Conservation (phyloP, 805 yeast genomes). For the Cyberlindnera suaveolens region DNA sequence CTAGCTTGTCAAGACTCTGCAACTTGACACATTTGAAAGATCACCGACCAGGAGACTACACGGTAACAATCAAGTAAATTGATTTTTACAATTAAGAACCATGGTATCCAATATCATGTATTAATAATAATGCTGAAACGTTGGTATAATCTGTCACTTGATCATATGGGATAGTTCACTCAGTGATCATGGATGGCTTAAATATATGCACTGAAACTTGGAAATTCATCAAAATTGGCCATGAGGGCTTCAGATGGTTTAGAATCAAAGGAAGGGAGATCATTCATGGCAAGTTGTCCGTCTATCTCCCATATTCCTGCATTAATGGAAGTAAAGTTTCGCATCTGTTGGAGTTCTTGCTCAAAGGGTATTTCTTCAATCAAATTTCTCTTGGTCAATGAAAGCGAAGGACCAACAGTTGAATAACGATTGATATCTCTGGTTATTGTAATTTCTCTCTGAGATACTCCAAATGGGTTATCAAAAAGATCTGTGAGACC, state of each 20-base stretch:
- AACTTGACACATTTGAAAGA: too few relatives aligned
- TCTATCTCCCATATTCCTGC: neutral
- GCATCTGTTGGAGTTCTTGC: neutral
- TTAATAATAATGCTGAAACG: too few relatives aligned
- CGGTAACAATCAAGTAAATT: too few relatives aligned
- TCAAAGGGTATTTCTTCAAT: neutral
- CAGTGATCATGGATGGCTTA: neutral
- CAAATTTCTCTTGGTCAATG: neutral
- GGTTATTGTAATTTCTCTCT: too few relatives aligned
- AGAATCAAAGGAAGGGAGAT: constrained; percentile 1
- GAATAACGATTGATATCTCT: too few relatives aligned
- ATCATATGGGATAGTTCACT: too few relatives aligned
- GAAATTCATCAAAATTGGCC: constrained; percentile 5
- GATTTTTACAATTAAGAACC: too few relatives aligned
- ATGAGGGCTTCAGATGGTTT: neutral
- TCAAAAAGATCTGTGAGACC: constrained; percentile 1
- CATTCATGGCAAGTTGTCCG: constrained; percentile 1
- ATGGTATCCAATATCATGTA: too few relatives aligned
- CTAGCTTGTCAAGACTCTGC: too few relatives aligned
- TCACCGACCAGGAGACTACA: too few relatives aligned
- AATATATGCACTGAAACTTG: constrained; percentile 2
- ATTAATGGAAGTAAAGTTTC: neutral
- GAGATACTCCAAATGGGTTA: neutral
- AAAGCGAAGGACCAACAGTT: neutral
- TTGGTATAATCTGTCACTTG: too few relatives aligned